Evolutionary conservation across 768 basidiomycete genomes (phyloP).

Genomic region (Hortiboletus campestris): DNA sequence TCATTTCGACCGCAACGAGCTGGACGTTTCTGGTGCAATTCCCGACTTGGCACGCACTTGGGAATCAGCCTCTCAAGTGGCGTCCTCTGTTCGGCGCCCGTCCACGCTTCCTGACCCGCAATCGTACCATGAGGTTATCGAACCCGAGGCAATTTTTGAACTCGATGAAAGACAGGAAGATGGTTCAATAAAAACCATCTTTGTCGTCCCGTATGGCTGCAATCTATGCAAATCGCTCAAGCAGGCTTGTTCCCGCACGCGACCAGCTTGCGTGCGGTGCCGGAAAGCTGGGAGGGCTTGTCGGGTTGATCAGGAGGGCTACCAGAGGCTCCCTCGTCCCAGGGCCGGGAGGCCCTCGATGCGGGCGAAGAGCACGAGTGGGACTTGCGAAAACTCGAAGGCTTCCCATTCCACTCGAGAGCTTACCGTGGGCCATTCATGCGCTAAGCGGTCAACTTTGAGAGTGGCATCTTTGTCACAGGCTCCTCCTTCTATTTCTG

Average conservation of each 20-base stretch:
- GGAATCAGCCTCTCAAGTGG: slow-evolving; percentile 11
- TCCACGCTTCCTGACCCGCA: slow-evolving; percentile 12
- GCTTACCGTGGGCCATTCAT: background rate
- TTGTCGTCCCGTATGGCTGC: slow-evolving; percentile 25
- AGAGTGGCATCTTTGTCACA: background rate
- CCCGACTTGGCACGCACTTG: slow-evolving; percentile 22
- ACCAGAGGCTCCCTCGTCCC: slow-evolving; percentile 27
- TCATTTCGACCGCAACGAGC: background rate
- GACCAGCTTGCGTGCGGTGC: slow-evolving; percentile 28
- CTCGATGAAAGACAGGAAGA: slow-evolving; percentile 14
- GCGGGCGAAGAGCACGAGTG: background rate
- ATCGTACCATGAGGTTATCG: slow-evolving; percentile 21
- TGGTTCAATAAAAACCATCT: slow-evolving; percentile 10
- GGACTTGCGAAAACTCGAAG: background rate
- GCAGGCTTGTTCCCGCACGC: slow-evolving; percentile 26
- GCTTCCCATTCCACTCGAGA: background rate
- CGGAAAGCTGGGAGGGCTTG: slow-evolving; percentile 6
- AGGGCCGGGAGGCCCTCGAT: slow-evolving; percentile 4
- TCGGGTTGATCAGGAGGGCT: background rate
- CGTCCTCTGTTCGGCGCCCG: slow-evolving; percentile 27
- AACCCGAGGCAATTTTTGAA: slow-evolving; percentile 27
- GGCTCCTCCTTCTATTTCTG: background rate
- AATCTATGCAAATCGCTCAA: slow-evolving; percentile 5
- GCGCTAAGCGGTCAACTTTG: background rate
- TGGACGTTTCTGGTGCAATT: background rate